Percentiles rank a stretch among this genome's conserved stretches.
Evolutionary conservation across 2,329 filamentous ascomycete genomes (phyloP).

Genomic region (Cladorrhinum sp.): DNA sequence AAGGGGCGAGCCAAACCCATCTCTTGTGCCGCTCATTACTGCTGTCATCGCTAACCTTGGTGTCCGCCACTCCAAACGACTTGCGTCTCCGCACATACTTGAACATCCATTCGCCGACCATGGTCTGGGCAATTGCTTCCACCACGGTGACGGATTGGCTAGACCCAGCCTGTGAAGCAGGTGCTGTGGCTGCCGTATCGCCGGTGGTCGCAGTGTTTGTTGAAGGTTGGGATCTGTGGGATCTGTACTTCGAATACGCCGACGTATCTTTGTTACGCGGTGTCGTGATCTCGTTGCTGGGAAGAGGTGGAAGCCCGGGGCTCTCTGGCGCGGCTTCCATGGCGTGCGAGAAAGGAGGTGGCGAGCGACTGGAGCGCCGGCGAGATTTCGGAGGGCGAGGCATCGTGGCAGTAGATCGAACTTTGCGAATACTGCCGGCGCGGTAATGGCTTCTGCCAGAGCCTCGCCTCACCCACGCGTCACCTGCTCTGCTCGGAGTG

Average conservation of each 20-base stretch:
- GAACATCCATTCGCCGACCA: slow-evolving; percentile 98
- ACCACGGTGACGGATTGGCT: slow-evolving; percentile 77
- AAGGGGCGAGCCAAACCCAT: slow-evolving; percentile 98
- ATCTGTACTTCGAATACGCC: slow-evolving; percentile 39
- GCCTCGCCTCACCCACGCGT: slow-evolving; percentile 54
- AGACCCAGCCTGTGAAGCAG: slow-evolving; percentile 54
- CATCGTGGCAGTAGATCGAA: slow-evolving; percentile 76
- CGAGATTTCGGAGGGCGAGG: slow-evolving; percentile 51
- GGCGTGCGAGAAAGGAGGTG: slow-evolving; percentile 64
- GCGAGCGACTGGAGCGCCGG: slow-evolving; percentile 56
- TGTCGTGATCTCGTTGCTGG: slow-evolving; percentile 67
- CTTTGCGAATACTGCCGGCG: slow-evolving; percentile 70
- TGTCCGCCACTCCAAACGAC: slow-evolving; percentile 79
- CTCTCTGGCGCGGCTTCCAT: slow-evolving; percentile 63
- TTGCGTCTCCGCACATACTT: slow-evolving; percentile 86
- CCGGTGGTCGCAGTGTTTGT: slow-evolving; percentile 53
- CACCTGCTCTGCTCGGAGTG: slow-evolving; percentile 67
- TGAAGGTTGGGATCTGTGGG: slow-evolving; percentile 57
- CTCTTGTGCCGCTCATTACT: slow-evolving; percentile 83
- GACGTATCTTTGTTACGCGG: slow-evolving; percentile 46
- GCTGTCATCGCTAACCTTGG: slow-evolving; percentile 63
- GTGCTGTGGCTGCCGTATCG: slow-evolving; percentile 41
- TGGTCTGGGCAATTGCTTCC: slow-evolving; percentile 94
- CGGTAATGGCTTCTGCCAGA: slow-evolving; percentile 49
- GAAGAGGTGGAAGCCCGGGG: slow-evolving; percentile 68